Conservation (phyloP, 257 asterid species). For the Nyctanthes arbortristis region DNA sequence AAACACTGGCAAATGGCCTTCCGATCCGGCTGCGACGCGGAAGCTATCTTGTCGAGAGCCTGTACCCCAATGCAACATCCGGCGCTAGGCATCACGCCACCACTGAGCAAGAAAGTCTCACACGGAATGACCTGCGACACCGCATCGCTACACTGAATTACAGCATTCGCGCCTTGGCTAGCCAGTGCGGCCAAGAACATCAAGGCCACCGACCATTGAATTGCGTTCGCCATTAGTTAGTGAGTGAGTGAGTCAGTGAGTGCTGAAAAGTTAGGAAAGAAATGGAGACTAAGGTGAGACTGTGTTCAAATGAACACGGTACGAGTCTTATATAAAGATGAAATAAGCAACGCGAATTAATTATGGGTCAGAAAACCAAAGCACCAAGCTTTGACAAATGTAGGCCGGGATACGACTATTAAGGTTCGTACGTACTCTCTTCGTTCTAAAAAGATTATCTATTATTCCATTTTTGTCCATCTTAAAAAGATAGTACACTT, state of each 20-base stretch:
- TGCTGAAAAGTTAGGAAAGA: background rate
- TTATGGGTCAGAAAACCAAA: background rate
- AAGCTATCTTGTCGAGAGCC: conserved; percentile 23
- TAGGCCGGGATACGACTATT: background rate
- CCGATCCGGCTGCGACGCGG: conserved; percentile 26
- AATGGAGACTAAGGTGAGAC: background rate
- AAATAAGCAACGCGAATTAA: no score
- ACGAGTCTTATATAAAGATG: background rate
- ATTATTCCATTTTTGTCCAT: no score
- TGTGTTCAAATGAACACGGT: background rate
- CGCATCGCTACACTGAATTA: conserved; percentile 30
- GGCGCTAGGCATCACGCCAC: conserved; percentile 27
- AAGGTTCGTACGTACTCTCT: no score
- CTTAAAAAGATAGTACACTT: no score
- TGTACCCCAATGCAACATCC: conserved; percentile 30
- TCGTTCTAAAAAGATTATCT: no score
- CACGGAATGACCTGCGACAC: conserved; percentile 35
- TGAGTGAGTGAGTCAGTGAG: background rate
- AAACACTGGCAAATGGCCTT: conserved; percentile 35
- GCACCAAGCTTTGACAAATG: background rate
- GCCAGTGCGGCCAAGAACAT: conserved; percentile 7
- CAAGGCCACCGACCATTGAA: background rate
- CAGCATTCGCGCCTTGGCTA: conserved; percentile 11
- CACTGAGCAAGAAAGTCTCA: conserved; percentile 32
- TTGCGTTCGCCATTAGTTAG: background rate